phyloP scores from a whole-genome alignment of 1,139 yeast species.

The Pichia sp. region DNA sequence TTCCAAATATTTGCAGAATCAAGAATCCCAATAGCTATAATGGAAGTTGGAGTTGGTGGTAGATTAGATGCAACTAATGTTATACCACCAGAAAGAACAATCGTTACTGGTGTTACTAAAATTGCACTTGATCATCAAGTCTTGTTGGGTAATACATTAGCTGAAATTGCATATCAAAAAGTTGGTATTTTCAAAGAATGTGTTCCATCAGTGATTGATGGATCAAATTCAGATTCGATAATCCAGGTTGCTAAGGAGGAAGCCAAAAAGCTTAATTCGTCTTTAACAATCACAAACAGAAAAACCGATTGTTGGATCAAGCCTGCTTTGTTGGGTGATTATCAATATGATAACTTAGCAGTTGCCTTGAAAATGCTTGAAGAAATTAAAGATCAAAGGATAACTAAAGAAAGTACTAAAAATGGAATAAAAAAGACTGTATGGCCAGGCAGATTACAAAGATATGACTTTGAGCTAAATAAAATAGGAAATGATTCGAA shows the following conservation, averaged over 20 bases:
- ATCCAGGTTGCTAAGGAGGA: slow-evolving; percentile 37
- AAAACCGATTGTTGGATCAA: slow-evolving; percentile 4
- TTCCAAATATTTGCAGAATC: slow-evolving; percentile 60
- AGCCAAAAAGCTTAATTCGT: slow-evolving; percentile 17
- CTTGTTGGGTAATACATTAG: slow-evolving; percentile 59
- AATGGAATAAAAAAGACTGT: slow-evolving; percentile 45
- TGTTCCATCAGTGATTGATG: slow-evolving; percentile 67
- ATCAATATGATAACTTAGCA: slow-evolving; percentile 64
- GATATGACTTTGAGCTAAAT: slow-evolving; percentile 20
- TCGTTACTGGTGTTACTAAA: slow-evolving; percentile 72
- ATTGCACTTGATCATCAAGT: slow-evolving; percentile 80
- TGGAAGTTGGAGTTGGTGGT: slow-evolving; percentile 93
- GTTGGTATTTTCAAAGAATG: slow-evolving; percentile 71
- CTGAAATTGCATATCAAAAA: slow-evolving; percentile 65
- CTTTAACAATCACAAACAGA: slow-evolving; percentile 11
- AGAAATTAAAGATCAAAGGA: slow-evolving; percentile 14
- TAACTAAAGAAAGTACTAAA: slow-evolving; percentile 32
- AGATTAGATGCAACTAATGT: slow-evolving; percentile 83
- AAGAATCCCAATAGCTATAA: slow-evolving; percentile 61
- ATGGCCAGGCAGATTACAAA: slow-evolving; percentile 65
- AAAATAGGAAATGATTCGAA: neutral
- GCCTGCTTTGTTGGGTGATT: slow-evolving; percentile 63
- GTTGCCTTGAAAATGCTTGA: slow-evolving; percentile 60
- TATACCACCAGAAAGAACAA: slow-evolving; percentile 31
- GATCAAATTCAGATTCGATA: slow-evolving; percentile 50